Evolutionary conservation across 208 protist species (phyloP), one percentile per base, ranked within the genome.

Genomic region (Crithidia bombi): DNA sequence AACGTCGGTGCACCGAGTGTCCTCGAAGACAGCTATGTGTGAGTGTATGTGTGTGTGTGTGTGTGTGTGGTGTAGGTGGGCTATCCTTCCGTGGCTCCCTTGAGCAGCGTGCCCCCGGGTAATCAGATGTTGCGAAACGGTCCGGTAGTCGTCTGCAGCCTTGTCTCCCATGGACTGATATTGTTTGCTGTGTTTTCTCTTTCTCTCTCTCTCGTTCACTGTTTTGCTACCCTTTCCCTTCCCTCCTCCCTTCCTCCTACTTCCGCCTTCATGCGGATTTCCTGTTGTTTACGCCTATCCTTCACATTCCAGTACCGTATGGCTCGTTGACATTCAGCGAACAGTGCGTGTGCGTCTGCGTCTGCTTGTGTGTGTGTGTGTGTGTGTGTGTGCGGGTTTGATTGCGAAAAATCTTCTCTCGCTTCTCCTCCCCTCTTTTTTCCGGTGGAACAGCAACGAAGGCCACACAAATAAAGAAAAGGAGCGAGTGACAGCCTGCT

Each of bases 201-300:
- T 46, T 21, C 43, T 63, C 21, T 69, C 41, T 61, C 28, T 73
- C 41, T 66, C 23, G 59, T 41, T 79, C 21, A 51, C 25, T 79
- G 3, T 50, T 62, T 43, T 50, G 10, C 7, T 43, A 7, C 7
- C 38, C 38, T 43, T 7, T 7, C 38, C 38, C 38, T 43, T 43
- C n/a, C n/a, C n/a, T n/a, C n/a, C n/a, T n/a, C n/a, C n/a, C n/a
- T 55, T 36, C 14, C 46, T 47, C 14, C 54, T 55, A 28, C n/a
- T n/a, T n/a, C n/a, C n/a, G n/a, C n/a, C n/a, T n/a, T n/a, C n/a
- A n/a, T n/a, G n/a, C n/a, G n/a, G n/a, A n/a, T n/a, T n/a, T n/a
- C n/a, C n/a, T n/a, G n/a, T n/a, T n/a, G n/a, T n/a, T n/a, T n/a
- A n/a, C n/a, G n/a, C n/a, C n/a, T n/a, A n/a, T n/a, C n/a, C n/a